Percentiles rank a stretch among this genome's conserved stretches.
phyloP scores from a whole-genome alignment of 495 filamentous ascomycete species.

The Tuber borchii region DNA sequence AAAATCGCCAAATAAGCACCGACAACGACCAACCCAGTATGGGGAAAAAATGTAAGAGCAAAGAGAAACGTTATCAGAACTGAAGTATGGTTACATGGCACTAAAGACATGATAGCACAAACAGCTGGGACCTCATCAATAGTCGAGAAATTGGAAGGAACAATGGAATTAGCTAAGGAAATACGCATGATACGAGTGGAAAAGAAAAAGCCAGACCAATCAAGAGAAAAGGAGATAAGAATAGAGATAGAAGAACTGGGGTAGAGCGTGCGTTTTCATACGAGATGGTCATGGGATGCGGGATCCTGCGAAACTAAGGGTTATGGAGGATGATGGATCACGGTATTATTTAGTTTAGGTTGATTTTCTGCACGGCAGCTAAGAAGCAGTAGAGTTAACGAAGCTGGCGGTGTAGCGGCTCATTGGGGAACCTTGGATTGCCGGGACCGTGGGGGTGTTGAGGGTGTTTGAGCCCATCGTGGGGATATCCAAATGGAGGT shows the following conservation, averaged over 20 bases:
- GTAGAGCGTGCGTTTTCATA: slow-evolving; percentile 8
- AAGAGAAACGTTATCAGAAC: slow-evolving; percentile 21
- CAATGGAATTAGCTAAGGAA: slow-evolving; percentile 4
- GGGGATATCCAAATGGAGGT: slow-evolving; percentile 40
- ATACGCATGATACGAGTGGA: background rate
- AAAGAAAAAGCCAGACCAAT: slow-evolving; percentile 1
- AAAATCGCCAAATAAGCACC: slow-evolving; percentile 1
- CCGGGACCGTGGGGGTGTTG: slow-evolving; percentile 36
- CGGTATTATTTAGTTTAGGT: background rate
- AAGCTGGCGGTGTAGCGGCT: slow-evolving; percentile 35
- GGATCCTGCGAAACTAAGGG: background rate
- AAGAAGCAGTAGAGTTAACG: slow-evolving; percentile 26
- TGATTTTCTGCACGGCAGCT: slow-evolving; percentile 18
- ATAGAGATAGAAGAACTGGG: slow-evolving; percentile 9
- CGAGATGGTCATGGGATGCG: slow-evolving; percentile 26
- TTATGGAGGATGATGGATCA: background rate
- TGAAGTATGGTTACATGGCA: slow-evolving; percentile 38
- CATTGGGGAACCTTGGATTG: slow-evolving; percentile 32
- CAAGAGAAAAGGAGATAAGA: slow-evolving; percentile 10
- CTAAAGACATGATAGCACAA: slow-evolving; percentile 19
- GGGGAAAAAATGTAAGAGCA: background rate
- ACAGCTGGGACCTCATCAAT: slow-evolving; percentile 12
- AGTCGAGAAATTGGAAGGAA: slow-evolving; percentile 11
- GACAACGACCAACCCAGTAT: background rate
- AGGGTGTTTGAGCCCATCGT: slow-evolving; percentile 40